A percentile compares a stretch with the other conserved stretches of the same genome.
These are phyloP conservation scores for Tuctoria greenei DNA, from an alignment of 176 grass and related monocot genomes.

Conservation along the genomic window DNA sequence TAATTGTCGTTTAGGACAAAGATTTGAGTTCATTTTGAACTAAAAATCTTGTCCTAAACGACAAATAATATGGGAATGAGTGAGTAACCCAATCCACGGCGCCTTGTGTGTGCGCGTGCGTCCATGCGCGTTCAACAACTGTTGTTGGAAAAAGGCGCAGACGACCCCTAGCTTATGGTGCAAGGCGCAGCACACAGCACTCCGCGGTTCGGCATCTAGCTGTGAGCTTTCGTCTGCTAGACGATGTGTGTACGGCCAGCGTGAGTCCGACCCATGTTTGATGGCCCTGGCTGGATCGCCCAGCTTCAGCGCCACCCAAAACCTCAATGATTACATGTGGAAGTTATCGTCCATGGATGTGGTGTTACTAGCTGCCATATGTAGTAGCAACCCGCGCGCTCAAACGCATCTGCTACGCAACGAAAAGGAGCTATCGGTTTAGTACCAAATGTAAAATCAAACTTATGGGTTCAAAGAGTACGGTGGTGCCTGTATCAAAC, in stretches of 20 bases:
- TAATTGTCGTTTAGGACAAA: too few species aligned
- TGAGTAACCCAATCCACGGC: too few species aligned
- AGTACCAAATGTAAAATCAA: too few species aligned
- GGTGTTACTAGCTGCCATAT: neutral
- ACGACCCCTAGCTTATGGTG: neutral
- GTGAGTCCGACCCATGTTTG: neutral
- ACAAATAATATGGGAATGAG: too few species aligned
- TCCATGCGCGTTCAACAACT: neutral
- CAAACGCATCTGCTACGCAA: neutral
- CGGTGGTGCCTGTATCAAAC: too few species aligned
- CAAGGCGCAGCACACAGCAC: neutral
- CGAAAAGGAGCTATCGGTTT: too few species aligned
- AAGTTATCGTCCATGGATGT: neutral
- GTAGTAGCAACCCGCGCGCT: neutral
- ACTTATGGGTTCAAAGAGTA: too few species aligned
- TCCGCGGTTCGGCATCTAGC: neutral
- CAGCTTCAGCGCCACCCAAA: neutral
- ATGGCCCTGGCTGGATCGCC: neutral
- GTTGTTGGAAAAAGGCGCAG: neutral
- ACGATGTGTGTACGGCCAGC: neutral
- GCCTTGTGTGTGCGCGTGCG: neutral
- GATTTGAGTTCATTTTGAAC: too few species aligned
- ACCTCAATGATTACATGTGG: neutral
- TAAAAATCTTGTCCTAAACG: too few species aligned
- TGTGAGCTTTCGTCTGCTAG: neutral